Evolutionary conservation across 805 yeast genomes (phyloP).

Genomic region (Candida hispaniensis): DNA sequence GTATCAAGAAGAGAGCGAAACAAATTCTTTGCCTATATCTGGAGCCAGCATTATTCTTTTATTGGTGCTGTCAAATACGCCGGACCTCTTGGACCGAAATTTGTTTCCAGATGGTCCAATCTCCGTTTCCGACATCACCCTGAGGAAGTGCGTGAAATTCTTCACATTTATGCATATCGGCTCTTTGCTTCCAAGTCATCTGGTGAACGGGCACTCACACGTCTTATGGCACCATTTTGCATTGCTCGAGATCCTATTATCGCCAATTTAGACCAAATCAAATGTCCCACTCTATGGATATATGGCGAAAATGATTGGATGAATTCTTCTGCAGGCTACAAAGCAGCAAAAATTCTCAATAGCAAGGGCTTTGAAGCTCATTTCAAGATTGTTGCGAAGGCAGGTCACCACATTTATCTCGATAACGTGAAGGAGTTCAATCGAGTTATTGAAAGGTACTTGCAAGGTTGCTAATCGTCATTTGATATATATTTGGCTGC

Average conservation of each 20-base stretch:
- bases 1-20: conserved; percentile 11
- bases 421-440: conserved; percentile 54
- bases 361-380: conserved; percentile 23
- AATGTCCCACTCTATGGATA: conserved; percentile 65
- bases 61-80: conserved; percentile 65
- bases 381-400: conserved; percentile 38
- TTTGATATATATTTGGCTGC: conserved; percentile 22
- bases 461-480: conserved; percentile 28
- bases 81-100: conserved; percentile 72
- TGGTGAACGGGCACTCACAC: conserved; percentile 85
- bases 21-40: conserved; percentile 57
- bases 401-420: conserved; percentile 73
- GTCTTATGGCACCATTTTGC: conserved; percentile 83
- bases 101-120: conserved; percentile 83
- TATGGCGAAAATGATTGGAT: conserved; percentile 79
- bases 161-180: conserved; percentile 73
- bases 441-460: conserved; percentile 35
- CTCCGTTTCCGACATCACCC: conserved; percentile 60
- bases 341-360: conserved; percentile 29
- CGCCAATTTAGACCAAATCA: conserved; percentile 40
- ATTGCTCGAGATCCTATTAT: conserved; percentile 67
- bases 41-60: conserved; percentile 83
- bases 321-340: conserved; percentile 35
- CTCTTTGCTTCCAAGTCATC: conserved; percentile 81
- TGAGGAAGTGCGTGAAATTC: conserved; percentile 35